Base-by-base conservation (phyloP, 805 yeast species). In the Candida nonsorbophila region DNA sequence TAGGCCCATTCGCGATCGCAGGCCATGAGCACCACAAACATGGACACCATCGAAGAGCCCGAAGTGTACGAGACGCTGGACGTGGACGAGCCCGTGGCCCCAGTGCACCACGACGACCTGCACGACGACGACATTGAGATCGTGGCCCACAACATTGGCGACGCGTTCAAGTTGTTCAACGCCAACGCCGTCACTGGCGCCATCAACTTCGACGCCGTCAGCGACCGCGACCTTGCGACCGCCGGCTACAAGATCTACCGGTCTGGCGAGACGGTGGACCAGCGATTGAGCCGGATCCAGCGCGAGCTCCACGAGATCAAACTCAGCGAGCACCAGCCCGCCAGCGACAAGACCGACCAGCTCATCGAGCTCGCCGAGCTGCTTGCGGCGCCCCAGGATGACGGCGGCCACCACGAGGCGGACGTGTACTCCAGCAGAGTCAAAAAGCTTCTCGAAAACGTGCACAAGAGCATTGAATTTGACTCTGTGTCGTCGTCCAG, bases 41-140 rank as follows among this genome's bases (percentile, higher is more conserved):
- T 18, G 20, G 7, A 18, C 20, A 7, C 7, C n/a, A 15, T 25
- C 14, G 20, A 20, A 15, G 43, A 38, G 16, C 36, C 37, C 10
- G 69, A 60, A 18, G 58, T 69, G 2, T 69, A 53, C 35, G 74
- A 69, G 42, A 66, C 74, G 1, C 70, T 73, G 3, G 74, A 69
- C 32, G 45, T 60, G 3, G 18, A 11, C 6, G 28, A 18, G n/a
- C 18, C 24, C 3, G 25, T 6, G 15, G 42, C 11, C 2, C n/a
- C n/a, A n/a, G n/a, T n/a, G n/a, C n/a, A n/a, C n/a, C n/a, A n/a
- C n/a, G 7, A n/a, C 7, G 11, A 20, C 12, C 11, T 22, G 8
- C 5, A 4, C 7, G 1, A 15, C 29, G 6, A n/a, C n/a, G n/a
- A n/a, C 32, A 47, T 32, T 24, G 58, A 22, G 47, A 40, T 18